Evolutionary conservation across 768 basidiomycete species (phyloP).

Genomic region (Termitomyces eurrhizus): DNA sequence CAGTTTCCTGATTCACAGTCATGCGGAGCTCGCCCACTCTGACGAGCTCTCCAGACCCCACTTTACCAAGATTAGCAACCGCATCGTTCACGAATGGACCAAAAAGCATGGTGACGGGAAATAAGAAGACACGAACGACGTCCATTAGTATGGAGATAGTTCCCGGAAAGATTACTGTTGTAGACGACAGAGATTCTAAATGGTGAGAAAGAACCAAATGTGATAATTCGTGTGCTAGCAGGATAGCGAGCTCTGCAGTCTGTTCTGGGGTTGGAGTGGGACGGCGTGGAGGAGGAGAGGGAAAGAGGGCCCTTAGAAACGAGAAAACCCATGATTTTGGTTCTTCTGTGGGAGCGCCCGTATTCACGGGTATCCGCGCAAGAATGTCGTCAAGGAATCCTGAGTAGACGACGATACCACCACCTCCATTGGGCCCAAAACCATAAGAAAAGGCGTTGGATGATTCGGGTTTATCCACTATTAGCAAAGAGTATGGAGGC

Average conservation of each 20-base stretch:
- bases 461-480: slow-evolving; percentile 82
- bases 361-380: slow-evolving; percentile 34
- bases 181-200: slow-evolving; percentile 85
- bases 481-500: slow-evolving; percentile 84
- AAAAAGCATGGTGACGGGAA: slow-evolving; percentile 87
- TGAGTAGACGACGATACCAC: slow-evolving; percentile 92
- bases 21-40: slow-evolving; percentile 75
- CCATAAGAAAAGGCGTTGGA: slow-evolving; percentile 95
- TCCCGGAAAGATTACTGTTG: slow-evolving; percentile 78
- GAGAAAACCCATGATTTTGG: slow-evolving; percentile 41
- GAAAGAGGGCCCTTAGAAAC: slow-evolving; percentile 45
- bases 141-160: slow-evolving; percentile 76
- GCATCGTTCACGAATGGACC: slow-evolving; percentile 97
- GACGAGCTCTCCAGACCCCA: slow-evolving; percentile 70
- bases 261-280: slow-evolving; percentile 74
- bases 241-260: slow-evolving; percentile 82
- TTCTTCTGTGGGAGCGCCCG: slow-evolving; percentile 17
- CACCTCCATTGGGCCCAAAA: slow-evolving; percentile 87
- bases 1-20: slow-evolving; percentile 80
- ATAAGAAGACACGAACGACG: slow-evolving; percentile 71
- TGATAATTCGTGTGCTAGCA: slow-evolving; percentile 91
- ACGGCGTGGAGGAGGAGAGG: slow-evolving; percentile 28
- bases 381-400: slow-evolving; percentile 91
- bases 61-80: slow-evolving; percentile 73
- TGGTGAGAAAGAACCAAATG: slow-evolving; percentile 91